Conservation (phyloP, 805 yeast genomes). For the Alloascoidea africana region DNA sequence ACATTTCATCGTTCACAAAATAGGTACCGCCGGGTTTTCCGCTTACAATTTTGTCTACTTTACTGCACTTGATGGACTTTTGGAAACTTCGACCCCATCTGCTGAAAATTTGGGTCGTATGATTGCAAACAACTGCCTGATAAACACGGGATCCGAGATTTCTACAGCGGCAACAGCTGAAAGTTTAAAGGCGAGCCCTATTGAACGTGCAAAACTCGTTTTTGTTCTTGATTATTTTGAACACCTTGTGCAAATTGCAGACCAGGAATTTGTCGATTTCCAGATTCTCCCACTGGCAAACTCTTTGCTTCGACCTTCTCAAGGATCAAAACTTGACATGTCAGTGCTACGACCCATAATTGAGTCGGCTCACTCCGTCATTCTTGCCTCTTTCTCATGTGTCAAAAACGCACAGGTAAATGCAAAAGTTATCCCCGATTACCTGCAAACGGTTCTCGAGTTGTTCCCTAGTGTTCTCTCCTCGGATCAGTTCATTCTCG, state of each 20-base stretch:
- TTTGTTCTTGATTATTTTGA: conserved; percentile 19
- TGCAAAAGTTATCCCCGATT: conserved; percentile 18
- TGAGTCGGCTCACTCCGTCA: conserved; percentile 54
- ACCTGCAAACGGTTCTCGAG: conserved; percentile 28
- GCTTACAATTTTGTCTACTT: conserved; percentile 45
- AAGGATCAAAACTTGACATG: not conserved
- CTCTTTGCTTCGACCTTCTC: conserved; percentile 9
- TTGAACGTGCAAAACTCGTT: conserved; percentile 15
- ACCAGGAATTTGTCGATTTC: conserved; percentile 21
- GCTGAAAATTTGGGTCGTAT: conserved; percentile 15
- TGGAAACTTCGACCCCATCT: conserved; percentile 14
- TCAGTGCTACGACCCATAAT: conserved; percentile 18
- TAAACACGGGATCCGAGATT: no score
- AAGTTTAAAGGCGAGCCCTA: no score
- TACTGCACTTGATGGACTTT: conserved; percentile 27
- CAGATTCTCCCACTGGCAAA: conserved; percentile 16
- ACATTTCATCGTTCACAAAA: conserved; percentile 12
- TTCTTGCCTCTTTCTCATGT: conserved; percentile 20
- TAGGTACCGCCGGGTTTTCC: conserved; percentile 14
- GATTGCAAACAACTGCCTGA: conserved; percentile 15
- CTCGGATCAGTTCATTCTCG: conserved; percentile 37
- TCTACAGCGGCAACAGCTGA: no score
- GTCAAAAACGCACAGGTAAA: conserved; percentile 12
- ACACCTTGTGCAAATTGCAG: conserved; percentile 16
- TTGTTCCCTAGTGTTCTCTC: conserved; percentile 47